Conservation (phyloP, 202 grass and related monocot genomes). For the Digitaria exilis region DNA sequence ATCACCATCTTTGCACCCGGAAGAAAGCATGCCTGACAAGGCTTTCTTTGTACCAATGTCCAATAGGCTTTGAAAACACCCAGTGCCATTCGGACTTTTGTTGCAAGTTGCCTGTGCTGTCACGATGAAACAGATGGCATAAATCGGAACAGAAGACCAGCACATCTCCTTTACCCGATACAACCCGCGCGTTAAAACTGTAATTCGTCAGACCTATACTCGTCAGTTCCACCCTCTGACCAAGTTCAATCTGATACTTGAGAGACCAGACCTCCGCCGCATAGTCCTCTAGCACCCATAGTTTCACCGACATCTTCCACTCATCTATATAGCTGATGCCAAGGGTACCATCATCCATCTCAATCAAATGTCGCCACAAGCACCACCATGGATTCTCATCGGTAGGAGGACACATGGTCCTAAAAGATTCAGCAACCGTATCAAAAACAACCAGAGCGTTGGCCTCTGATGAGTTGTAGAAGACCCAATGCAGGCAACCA, state of each 20-base stretch:
- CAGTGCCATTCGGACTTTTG: too few relatives aligned
- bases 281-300: slow-evolving; percentile 16
- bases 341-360: not conserved
- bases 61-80: too few relatives aligned
- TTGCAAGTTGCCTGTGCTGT: too few relatives aligned
- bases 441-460: not conserved
- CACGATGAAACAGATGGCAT: too few relatives aligned
- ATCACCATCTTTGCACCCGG: too few relatives aligned
- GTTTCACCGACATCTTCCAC: not conserved
- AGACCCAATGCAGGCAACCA: not conserved
- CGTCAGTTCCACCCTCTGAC: not conserved
- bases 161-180: not conserved
- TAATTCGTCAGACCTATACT: not conserved
- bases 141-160: not conserved
- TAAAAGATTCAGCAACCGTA: not conserved
- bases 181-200: not conserved
- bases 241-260: not conserved
- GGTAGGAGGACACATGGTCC: not conserved
- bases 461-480: not conserved
- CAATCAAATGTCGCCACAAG: not conserved
- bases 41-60: too few relatives aligned
- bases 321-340: not conserved
- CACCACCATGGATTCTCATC: not conserved
- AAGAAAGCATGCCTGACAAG: too few relatives aligned
- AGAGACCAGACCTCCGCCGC: not conserved